These are phyloP conservation scores for Sarcodon aspratus DNA, from an alignment of 768 basidiomycete genomes.

Conservation along the genomic window DNA sequence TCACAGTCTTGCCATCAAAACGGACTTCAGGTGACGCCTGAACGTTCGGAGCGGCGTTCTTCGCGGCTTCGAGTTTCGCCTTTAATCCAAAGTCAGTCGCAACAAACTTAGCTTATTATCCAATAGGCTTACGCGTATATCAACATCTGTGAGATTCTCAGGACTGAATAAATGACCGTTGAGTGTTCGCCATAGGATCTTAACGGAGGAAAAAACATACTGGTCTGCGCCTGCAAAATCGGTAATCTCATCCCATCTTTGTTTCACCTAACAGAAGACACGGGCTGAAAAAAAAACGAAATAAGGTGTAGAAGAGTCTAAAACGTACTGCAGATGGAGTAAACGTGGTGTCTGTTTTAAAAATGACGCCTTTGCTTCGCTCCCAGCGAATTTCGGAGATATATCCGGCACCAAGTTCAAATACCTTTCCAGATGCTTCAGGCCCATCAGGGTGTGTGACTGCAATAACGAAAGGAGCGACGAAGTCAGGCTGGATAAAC, in stretches of 20 bases:
- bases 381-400: constrained; percentile 91
- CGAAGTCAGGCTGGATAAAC: constrained; percentile 63
- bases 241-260: constrained; percentile 70
- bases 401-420: constrained; percentile 90
- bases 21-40: constrained; percentile 63
- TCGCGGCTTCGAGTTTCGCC: constrained; percentile 42
- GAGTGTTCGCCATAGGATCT: neutral
- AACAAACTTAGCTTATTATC: neutral
- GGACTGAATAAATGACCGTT: constrained; percentile 36
- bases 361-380: constrained; percentile 74
- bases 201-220: constrained; percentile 28
- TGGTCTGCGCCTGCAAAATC: constrained; percentile 67
- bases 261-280: constrained; percentile 47
- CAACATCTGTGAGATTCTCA: constrained; percentile 46
- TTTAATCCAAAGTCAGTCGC: neutral
- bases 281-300: neutral
- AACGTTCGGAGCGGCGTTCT: constrained; percentile 49
- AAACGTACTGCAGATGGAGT: constrained; percentile 82
- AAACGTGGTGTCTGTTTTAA: constrained; percentile 83
- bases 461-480: constrained; percentile 86
- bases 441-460: constrained; percentile 79
- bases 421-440: constrained; percentile 71
- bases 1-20: constrained; percentile 83
- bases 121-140: constrained; percentile 33
- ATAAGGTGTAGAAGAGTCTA: neutral